phyloP scores from a whole-genome alignment of 1,139 yeast genomes.

The Zygosaccharomyces sapae region DNA sequence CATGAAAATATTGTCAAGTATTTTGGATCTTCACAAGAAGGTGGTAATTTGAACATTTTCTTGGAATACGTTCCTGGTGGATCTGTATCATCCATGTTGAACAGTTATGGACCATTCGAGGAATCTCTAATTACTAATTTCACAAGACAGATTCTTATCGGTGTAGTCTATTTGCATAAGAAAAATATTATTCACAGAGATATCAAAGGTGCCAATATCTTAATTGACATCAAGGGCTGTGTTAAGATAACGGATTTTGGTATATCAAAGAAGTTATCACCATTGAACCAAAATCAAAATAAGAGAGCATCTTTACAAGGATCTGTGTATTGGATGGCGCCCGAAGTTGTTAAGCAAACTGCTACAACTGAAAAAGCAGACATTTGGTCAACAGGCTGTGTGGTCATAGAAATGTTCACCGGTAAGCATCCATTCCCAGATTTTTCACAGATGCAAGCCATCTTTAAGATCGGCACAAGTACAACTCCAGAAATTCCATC shows the following conservation, averaged over 20 bases:
- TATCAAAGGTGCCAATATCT: constrained; percentile 87
- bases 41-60: constrained; percentile 69
- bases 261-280: constrained; percentile 65
- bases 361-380: constrained; percentile 88
- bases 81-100: constrained; percentile 80
- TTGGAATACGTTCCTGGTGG: constrained; percentile 97
- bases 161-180: constrained; percentile 74
- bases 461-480: constrained; percentile 84
- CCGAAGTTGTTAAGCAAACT: constrained; percentile 90
- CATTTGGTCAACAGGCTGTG: constrained; percentile 93
- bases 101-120: constrained; percentile 86
- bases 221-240: constrained; percentile 85
- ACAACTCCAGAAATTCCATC: constrained; percentile 73
- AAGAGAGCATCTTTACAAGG: constrained; percentile 88
- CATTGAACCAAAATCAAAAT: constrained; percentile 30
- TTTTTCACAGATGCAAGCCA: constrained; percentile 93
- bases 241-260: constrained; percentile 94
- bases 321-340: constrained; percentile 98
- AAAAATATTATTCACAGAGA: constrained; percentile 86
- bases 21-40: constrained; percentile 77
- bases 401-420: constrained; percentile 89
- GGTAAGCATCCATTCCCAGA: constrained; percentile 94
- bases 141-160: constrained; percentile 77
- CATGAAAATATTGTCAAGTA: constrained; percentile 93
- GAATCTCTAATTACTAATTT: constrained; percentile 83